A percentile compares a stretch with the other conserved stretches of the same genome.
Evolutionary conservation across 768 basidiomycete genomes (phyloP).

Genomic region (Austroboletus festivus): DNA sequence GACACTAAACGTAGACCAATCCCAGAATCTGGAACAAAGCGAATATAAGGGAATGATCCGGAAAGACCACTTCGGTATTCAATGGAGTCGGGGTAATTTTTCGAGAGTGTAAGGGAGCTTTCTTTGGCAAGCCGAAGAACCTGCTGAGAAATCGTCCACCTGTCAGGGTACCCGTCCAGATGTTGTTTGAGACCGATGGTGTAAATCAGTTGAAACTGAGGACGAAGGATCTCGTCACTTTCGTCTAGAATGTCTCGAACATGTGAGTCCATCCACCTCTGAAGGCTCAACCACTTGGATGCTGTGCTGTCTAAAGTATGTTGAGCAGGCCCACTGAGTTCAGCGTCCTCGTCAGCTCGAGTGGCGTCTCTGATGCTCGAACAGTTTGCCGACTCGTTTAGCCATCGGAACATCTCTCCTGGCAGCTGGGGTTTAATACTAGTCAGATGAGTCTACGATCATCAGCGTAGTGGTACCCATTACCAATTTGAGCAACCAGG

Average conservation of each 20-base stretch:
- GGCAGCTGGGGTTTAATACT: not conserved
- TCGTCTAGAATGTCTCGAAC: not conserved
- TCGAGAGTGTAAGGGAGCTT: not conserved
- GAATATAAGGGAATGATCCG: not conserved
- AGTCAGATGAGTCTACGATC: not conserved
- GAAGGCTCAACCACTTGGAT: not conserved
- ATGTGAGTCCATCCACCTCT: not conserved
- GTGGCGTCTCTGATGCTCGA: not conserved
- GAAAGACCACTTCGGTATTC: not conserved
- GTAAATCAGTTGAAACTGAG: not conserved
- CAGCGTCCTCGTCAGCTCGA: not conserved
- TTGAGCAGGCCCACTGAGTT: not conserved
- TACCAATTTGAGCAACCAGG: not conserved
- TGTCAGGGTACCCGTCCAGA: not conserved
- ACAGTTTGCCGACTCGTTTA: not conserved
- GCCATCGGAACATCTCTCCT: not conserved
- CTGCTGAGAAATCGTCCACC: slow-evolving; percentile 30
- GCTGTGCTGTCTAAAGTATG: not conserved
- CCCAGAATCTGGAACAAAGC: not conserved
- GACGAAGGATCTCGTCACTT: not conserved
- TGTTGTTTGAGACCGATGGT: not conserved
- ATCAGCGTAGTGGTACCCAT: not conserved
- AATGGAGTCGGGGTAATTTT: not conserved
- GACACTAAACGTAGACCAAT: not conserved
- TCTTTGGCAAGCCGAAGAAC: slow-evolving; percentile 17